Base-by-base conservation (phyloP, 352 stramenopile genomes). In the Phytophthora fragariaefolia region DNA sequence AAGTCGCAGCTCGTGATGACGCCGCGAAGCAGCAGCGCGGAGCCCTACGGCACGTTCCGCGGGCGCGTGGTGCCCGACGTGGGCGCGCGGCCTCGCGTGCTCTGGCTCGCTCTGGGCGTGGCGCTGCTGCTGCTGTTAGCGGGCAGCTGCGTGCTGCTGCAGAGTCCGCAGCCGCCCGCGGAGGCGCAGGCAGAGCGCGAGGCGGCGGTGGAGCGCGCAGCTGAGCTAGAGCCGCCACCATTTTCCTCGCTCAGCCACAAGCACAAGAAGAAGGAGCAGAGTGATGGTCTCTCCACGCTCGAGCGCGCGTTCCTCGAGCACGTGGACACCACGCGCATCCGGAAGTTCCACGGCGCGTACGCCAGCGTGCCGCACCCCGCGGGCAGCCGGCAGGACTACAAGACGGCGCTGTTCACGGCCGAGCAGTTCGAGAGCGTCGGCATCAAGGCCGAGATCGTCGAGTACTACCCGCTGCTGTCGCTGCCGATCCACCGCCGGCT, bases 391-490 rank as follows among this genome's bases (percentile, higher is more conserved):
- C 74, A 87, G 49, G 82, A 90, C 69, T 85, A 89, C 74, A 66
- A 78, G 47, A 89, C 79, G 40, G 82, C 79, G 1, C n/a, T 90
- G 23, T 89, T 80, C 54, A 90, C 82, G 10, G 76, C 76, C 3
- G 43, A 79, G 43, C 69, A 83, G 56, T 89, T 94, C 27, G 53
- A 80, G 32, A 72, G 76, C 1, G 83, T 83, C 34, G 89, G 89
- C 0, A 76, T 96, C 17, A 75, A 90, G 10, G 69, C 86, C 12
- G 69, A 85, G 32, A 88, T 91, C 32, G 66, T 88, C 45, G 66
- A 89, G 42, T 85, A 96, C 28, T 76, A 91, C 43, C 79, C 82
- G 20, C 58, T 93, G 26, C 68, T 97, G n/a, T 95, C 85, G 6
- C 73, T 83, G 40, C 90, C 90, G 0, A 58, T 85, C 6, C 67